Conservation (phyloP, 2,329 filamentous ascomycete genomes). For the Purpureocillium takamizusanense region DNA sequence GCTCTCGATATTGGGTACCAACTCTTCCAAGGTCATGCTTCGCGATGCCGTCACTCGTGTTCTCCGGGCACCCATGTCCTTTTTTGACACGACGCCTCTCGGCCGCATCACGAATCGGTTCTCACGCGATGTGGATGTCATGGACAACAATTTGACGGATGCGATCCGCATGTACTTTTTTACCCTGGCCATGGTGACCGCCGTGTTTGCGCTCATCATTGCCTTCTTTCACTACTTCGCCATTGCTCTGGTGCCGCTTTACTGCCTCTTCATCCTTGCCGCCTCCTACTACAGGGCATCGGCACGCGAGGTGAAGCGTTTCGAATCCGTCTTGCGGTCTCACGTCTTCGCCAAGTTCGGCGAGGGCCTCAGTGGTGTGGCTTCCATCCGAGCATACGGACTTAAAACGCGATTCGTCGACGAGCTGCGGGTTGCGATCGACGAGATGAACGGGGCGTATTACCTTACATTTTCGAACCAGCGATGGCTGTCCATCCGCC, state of each 20-base stretch:
- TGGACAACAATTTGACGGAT: constrained; percentile 89
- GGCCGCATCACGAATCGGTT: constrained; percentile 96
- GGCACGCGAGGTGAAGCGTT: constrained; percentile 87
- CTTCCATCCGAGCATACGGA: constrained; percentile 85
- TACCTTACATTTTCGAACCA: constrained; percentile 95
- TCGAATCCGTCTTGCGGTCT: constrained; percentile 82
- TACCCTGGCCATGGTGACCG: constrained; percentile 71
- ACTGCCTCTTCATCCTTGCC: constrained; percentile 70
- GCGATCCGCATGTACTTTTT: constrained; percentile 89
- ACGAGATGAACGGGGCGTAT: constrained; percentile 90
- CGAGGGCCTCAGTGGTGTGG: constrained; percentile 75
- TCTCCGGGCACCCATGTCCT: constrained; percentile 68
- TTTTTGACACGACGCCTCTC: constrained; percentile 94
- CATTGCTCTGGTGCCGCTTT: constrained; percentile 53
- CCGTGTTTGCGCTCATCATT: constrained; percentile 84
- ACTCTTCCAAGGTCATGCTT: constrained; percentile 73
- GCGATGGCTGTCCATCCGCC: constrained; percentile 78
- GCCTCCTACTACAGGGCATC: constrained; percentile 85
- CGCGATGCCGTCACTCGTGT: constrained; percentile 71
- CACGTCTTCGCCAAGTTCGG: constrained; percentile 84
- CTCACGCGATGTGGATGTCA: constrained; percentile 88
- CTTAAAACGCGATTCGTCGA: constrained; percentile 65
- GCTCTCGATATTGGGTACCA: constrained; percentile 72
- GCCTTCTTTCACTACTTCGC: constrained; percentile 90
- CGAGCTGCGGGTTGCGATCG: constrained; percentile 64